phyloP scores from a whole-genome alignment of 2,329 filamentous ascomycete genomes.

The Colletotrichum sp. region DNA sequence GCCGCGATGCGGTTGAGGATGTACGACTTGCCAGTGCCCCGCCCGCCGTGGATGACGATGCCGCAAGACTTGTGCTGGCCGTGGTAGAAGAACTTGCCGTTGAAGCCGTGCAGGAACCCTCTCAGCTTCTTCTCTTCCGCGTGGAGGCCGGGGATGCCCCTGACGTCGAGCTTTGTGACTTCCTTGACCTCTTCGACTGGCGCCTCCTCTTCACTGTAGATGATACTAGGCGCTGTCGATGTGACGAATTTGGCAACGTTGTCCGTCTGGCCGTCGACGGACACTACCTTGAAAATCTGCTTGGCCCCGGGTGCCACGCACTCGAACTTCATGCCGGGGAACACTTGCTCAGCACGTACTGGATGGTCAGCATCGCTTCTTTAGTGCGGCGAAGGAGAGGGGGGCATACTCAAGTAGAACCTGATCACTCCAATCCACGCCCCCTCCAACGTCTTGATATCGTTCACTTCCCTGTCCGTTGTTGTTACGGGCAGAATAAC shows the following conservation, averaged over 20 bases:
- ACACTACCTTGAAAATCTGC: slow-evolving; percentile 63
- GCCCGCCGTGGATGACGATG: slow-evolving; percentile 79
- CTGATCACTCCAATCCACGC: slow-evolving; percentile 6
- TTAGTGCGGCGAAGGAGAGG: background rate
- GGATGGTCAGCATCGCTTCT: slow-evolving; percentile 11
- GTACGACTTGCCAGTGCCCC: slow-evolving; percentile 84
- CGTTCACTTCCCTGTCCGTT: slow-evolving; percentile 30
- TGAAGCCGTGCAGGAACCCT: slow-evolving; percentile 64
- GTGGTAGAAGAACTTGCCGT: slow-evolving; percentile 34
- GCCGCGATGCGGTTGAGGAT: slow-evolving; percentile 72
- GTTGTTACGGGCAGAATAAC: slow-evolving; percentile 4
- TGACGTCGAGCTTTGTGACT: slow-evolving; percentile 44
- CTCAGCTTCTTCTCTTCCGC: slow-evolving; percentile 71
- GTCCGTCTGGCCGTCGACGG: slow-evolving; percentile 58
- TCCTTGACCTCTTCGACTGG: slow-evolving; percentile 19
- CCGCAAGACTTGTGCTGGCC: slow-evolving; percentile 51
- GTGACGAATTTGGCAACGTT: slow-evolving; percentile 50
- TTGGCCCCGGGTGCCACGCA: slow-evolving; percentile 60
- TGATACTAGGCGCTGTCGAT: slow-evolving; percentile 29
- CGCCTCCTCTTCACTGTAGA: background rate
- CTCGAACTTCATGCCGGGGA: slow-evolving; percentile 74
- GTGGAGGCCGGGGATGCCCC: slow-evolving; percentile 71
- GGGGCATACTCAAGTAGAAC: slow-evolving; percentile 5
- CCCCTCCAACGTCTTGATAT: slow-evolving; percentile 34
- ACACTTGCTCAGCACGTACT: slow-evolving; percentile 71